Evolutionary conservation across 108 stramenopile species (phyloP).

Genomic region (Licmophora abbreviata): DNA sequence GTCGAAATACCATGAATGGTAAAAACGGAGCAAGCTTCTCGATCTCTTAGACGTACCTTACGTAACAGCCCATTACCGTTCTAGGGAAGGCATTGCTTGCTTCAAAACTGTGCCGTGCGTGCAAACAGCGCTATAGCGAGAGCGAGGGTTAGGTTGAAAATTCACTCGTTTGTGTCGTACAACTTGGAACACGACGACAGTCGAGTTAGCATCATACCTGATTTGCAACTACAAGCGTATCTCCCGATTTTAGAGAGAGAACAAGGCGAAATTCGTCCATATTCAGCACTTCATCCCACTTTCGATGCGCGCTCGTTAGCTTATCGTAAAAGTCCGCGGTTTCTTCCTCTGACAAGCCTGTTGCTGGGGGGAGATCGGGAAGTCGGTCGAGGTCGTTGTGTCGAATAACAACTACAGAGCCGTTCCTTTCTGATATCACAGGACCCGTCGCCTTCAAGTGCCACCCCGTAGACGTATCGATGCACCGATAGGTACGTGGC

Average conservation of each 20-base stretch:
- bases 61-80: slow-evolving; percentile 77
- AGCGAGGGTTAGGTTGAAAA: background rate
- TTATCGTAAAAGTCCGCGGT: slow-evolving; percentile 42
- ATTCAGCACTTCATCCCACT: slow-evolving; percentile 57
- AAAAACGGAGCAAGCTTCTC: no score
- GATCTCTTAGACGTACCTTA: slow-evolving; percentile 18
- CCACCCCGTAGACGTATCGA: slow-evolving; percentile 66
- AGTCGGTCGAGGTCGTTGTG: slow-evolving; percentile 83
- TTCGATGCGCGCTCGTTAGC: slow-evolving; percentile 44
- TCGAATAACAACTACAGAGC: slow-evolving; percentile 47
- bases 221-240: slow-evolving; percentile 75
- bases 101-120: slow-evolving; percentile 57
- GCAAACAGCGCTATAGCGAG: slow-evolving; percentile 46
- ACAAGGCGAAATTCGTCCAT: slow-evolving; percentile 64
- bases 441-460: slow-evolving; percentile 64
- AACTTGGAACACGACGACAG: background rate
- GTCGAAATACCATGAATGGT: background rate
- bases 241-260: slow-evolving; percentile 56
- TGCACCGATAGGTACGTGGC: slow-evolving; percentile 50
- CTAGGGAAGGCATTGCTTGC: slow-evolving; percentile 25
- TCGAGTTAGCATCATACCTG: slow-evolving; percentile 29
- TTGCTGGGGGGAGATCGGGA: slow-evolving; percentile 64
- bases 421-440: slow-evolving; percentile 39
- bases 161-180: background rate
- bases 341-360: slow-evolving; percentile 15